Evolutionary conservation across 345 rosid species (phyloP), one percentile per base, ranked within the genome.

Genomic region (Eucalyptus regnans): DNA sequence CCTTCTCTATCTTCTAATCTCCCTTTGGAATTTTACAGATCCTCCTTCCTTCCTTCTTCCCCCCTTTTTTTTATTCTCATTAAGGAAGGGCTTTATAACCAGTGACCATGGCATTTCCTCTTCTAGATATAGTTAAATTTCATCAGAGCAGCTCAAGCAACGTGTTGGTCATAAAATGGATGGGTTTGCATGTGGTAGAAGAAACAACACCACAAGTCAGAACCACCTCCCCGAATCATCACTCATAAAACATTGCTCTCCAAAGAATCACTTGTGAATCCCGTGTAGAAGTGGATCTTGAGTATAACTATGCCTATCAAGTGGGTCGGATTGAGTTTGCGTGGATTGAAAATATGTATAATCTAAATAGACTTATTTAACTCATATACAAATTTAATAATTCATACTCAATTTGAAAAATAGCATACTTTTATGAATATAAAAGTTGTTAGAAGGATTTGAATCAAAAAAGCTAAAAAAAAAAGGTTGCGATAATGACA

Each of bases 401-500:
- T 0, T 2, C 13, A 17, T 33, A 9, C 23, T 16, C 1, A 0
- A 50, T 51, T 17, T 33, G 81, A 71, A 37, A 71, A 71, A 9
- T 18, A 37, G 4, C 8, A 71, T 37, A 5, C 0, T 5, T 1
- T 4, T 37, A 1, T 20, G 12, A 18, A 52, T 52, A 23, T 5
- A 20, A 37, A 37, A 37, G 46, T 18, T 5, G 27, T 4, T 11
- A 4, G 9, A 5, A 33, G 81, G 25, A 71, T 37, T 71, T 18
- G 25, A 71, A 22, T 22, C 0, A 9, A 71, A 37, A 9, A 52
- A 3, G 23, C 56, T 52, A 8, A 66, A 31, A 16, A 16, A 66
- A 17, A 71, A 9, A 4, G 2, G 15, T 37, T 9, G 48, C 7
- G 5, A 76, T 9, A 11, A 76, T 23, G 15, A 37, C 4, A 7